phyloP scores from a whole-genome alignment of 2,329 filamentous ascomycete species.

The Lachnellula subtilissima region DNA sequence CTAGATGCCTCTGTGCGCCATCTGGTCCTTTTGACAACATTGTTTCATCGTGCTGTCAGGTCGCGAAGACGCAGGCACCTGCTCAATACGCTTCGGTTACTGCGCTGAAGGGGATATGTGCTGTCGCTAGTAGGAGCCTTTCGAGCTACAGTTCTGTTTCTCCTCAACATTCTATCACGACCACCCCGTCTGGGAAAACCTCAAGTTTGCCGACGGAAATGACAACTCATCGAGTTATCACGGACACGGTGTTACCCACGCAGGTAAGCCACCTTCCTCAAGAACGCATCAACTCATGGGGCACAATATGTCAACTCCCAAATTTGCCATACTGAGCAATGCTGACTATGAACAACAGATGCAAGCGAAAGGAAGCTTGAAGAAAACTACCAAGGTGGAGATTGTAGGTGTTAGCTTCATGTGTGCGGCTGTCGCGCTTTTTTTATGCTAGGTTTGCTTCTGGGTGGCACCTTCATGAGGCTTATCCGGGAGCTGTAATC shows the following conservation, averaged over 20 bases:
- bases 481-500: slow-evolving; percentile 5
- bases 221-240: background rate
- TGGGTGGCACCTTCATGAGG: slow-evolving; percentile 5
- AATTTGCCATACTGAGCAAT: too few relatives aligned
- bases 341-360: too few relatives aligned
- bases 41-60: background rate
- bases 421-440: slow-evolving; percentile 11
- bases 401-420: slow-evolving; percentile 12
- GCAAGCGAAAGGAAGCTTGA: background rate
- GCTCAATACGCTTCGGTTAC: background rate
- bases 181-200: background rate
- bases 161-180: background rate
- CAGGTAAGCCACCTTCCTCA: too few relatives aligned
- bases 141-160: background rate
- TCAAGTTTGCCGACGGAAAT: background rate
- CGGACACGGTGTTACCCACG: background rate
- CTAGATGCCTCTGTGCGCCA: slow-evolving; percentile 5
- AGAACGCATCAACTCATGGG: background rate
- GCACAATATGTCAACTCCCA: too few relatives aligned
- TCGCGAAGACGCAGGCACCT: background rate
- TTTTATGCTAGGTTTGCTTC: slow-evolving; percentile 19
- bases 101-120: background rate
- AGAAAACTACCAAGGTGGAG: background rate
- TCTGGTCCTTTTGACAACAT: slow-evolving; percentile 1
- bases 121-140: background rate